Conservation (phyloP, 2,329 filamentous ascomycete genomes). For the Chrysoporthe austroafricana region DNA sequence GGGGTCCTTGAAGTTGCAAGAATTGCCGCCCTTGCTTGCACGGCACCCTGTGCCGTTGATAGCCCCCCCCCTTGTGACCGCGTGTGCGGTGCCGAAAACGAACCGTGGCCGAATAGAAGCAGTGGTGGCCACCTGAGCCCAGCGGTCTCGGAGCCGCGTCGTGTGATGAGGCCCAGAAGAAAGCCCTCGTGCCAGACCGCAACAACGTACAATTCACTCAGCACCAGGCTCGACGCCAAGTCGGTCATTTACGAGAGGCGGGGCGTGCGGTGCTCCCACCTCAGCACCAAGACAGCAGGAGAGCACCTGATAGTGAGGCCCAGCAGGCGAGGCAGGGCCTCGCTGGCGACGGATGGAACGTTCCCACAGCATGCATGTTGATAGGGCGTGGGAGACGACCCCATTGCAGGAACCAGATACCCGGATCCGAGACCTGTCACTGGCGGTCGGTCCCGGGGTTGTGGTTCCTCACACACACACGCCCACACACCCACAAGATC, state of each 20-base stretch:
- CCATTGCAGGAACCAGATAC: background rate
- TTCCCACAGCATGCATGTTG: background rate
- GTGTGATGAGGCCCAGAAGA: background rate
- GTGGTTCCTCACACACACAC: background rate
- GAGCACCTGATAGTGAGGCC: background rate
- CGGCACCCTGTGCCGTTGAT: background rate
- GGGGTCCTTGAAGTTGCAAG: background rate
- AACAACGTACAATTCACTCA: background rate
- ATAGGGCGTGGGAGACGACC: background rate
- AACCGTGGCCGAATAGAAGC: background rate
- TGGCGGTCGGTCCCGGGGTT: conserved; percentile 7
- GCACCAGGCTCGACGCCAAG: background rate
- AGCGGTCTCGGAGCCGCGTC: background rate
- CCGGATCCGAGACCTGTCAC: conserved; percentile 5
- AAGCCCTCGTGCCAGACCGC: background rate
- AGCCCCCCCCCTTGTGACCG: background rate
- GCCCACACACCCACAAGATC: background rate
- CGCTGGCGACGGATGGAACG: background rate
- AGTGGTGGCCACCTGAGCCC: too few species aligned
- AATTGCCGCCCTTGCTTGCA: background rate
- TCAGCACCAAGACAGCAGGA: background rate
- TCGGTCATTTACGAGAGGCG: background rate
- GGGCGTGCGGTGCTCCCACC: background rate
- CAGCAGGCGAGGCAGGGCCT: background rate
- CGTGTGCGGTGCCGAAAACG: background rate